These are phyloP conservation scores for Candida dubliniensis DNA, from an alignment of 1,139 yeast genomes.

Conservation along the genomic window DNA sequence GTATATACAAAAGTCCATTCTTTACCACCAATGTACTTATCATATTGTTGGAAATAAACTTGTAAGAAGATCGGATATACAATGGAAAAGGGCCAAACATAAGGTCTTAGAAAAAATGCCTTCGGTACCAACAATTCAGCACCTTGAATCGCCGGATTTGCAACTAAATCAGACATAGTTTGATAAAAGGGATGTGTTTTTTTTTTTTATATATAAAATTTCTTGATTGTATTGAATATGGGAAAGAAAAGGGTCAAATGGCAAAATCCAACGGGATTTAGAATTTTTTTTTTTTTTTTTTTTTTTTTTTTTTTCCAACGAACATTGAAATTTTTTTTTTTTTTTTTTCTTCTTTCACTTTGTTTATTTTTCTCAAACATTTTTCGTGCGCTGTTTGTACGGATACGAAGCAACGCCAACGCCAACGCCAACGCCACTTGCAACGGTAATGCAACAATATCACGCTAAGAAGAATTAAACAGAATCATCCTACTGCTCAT, in stretches of 20 bases:
- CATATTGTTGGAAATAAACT: constrained; percentile 69
- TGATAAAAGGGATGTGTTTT: not conserved
- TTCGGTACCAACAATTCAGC: constrained; percentile 77
- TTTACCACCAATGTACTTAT: constrained; percentile 73
- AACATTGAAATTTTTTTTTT: not conserved
- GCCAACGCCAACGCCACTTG: too few relatives aligned
- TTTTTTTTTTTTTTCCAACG: constrained; percentile 5
- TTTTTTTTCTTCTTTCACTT: too few relatives aligned
- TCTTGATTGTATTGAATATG: not conserved
- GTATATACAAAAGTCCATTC: constrained; percentile 89
- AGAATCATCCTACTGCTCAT: too few relatives aligned
- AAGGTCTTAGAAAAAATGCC: constrained; percentile 63
- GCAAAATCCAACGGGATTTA: constrained; percentile 1
- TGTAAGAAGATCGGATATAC: constrained; percentile 76
- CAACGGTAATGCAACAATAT: too few relatives aligned
- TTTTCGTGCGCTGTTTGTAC: constrained; percentile 1
- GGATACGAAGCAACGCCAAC: too few relatives aligned
- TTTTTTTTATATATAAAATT: too few relatives aligned
- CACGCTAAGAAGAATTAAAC: too few relatives aligned
- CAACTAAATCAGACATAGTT: constrained; percentile 42
- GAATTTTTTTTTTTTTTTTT: too few relatives aligned
- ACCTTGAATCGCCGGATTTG: constrained; percentile 58
- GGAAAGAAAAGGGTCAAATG: constrained; percentile 1
- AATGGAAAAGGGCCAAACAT: constrained; percentile 79
- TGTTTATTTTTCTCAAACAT: too few relatives aligned